Percentiles rank a stretch among this genome's conserved stretches.
phyloP scores from a whole-genome alignment of 1,284 basidiomycete genomes.

The Cystobasidium pallidum region DNA sequence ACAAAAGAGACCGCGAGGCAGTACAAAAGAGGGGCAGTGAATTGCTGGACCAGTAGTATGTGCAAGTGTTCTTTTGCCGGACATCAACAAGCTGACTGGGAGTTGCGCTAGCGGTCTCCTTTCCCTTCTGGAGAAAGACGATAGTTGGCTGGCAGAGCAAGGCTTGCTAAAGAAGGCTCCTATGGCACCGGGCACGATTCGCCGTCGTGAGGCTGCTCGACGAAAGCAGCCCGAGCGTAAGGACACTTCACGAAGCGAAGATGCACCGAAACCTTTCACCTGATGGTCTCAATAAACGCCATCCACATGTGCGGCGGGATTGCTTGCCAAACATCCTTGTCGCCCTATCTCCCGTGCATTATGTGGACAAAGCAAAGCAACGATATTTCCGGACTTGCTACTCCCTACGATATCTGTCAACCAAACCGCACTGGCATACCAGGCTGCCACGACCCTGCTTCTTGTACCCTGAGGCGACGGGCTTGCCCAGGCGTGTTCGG shows the following conservation, averaged over 20 bases:
- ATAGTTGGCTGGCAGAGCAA: background rate
- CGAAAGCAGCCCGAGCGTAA: background rate
- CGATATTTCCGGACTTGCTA: too few relatives aligned
- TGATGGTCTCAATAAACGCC: too few relatives aligned
- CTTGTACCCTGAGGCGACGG: constrained; percentile 22
- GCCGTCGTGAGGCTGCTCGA: background rate
- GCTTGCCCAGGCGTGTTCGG: constrained; percentile 29
- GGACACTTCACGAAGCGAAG: background rate
- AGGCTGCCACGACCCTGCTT: constrained; percentile 37
- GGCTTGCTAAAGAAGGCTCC: background rate
- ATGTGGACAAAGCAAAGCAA: too few relatives aligned
- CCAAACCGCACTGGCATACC: constrained; percentile 39
- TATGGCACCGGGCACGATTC: background rate
- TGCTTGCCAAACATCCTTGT: too few relatives aligned
- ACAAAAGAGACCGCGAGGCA: background rate
- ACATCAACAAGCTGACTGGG: background rate
- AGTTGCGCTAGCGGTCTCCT: background rate
- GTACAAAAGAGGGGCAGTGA: background rate
- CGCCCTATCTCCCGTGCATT: too few relatives aligned
- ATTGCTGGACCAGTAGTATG: background rate
- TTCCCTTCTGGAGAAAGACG: background rate
- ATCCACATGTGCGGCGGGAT: too few relatives aligned
- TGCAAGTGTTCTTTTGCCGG: background rate
- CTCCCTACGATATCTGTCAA: background rate
- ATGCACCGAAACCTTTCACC: background rate